These are phyloP conservation scores for Epichloe baconii DNA, from an alignment of 2,329 filamentous ascomycete species.

Conservation along the genomic window DNA sequence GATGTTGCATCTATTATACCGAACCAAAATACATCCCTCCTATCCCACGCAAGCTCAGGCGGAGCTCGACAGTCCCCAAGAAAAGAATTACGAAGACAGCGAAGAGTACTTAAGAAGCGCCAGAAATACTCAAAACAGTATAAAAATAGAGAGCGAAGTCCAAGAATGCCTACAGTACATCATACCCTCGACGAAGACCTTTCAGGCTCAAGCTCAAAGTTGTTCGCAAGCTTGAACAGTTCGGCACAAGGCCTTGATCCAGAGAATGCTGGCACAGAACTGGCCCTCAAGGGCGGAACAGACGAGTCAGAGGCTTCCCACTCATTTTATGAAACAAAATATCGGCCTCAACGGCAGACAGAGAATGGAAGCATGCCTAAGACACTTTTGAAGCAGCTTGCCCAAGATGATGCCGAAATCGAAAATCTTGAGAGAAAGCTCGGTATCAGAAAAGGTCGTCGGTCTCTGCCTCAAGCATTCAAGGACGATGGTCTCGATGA, in stretches of 20 bases:
- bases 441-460: conserved; percentile 64
- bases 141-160: not conserved
- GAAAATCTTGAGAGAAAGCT: conserved; percentile 76
- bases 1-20: conserved; percentile 14
- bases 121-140: conserved; percentile 16
- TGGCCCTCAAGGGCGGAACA: conserved; percentile 8
- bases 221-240: not conserved
- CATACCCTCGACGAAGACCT: not conserved
- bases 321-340: conserved; percentile 9
- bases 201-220: not conserved
- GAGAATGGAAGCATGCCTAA: conserved; percentile 9
- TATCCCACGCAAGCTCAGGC: not conserved
- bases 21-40: not conserved
- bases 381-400: conserved; percentile 40
- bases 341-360: conserved; percentile 19
- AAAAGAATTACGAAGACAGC: conserved; percentile 55
- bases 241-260: not conserved
- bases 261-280: not conserved
- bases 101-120: conserved; percentile 47
- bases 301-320: not conserved
- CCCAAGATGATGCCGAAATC: conserved; percentile 79
- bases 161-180: not conserved
- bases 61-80: conserved; percentile 20
- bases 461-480: conserved; percentile 58
- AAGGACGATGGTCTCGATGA: conserved; percentile 74